Base-by-base conservation (phyloP, 495 filamentous ascomycete species). In the Corynascus novoguineensis region DNA sequence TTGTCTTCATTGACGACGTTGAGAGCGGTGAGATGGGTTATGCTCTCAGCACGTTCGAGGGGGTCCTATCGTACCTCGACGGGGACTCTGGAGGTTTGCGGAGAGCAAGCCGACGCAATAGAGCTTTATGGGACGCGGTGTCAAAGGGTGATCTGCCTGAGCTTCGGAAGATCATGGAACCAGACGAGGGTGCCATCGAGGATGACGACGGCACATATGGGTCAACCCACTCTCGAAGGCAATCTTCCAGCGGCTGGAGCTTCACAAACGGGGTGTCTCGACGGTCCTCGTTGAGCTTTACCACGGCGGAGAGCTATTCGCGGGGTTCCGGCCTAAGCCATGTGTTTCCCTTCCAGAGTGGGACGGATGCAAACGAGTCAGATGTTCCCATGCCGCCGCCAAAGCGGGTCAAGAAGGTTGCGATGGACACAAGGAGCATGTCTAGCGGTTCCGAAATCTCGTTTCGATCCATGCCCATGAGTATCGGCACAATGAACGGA, bases 11-110 rank as follows among this genome's bases (percentile, higher is more conserved):
- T 35, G 92, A 97, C 59, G 95, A 97, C 76, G 91, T 97, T 12
- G 95, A 99, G 53, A 92, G 84, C 65, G 95, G 95, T 31, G 95
- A 99, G 73, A 87, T 92, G 76, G 95, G 95, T 24, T 99, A 99
- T 73, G 90, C 95, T 6, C 74, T 99, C 31, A 97, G 92, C 66
- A 99, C 95, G 0, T 88, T 96, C 48, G 95, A 99, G 72, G 95
- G 90, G 0, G 95, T 99, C 5, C 73, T 99, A 12, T 88, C 90
- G 9, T 97, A 99, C 71, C 81, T 99, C 17, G 81, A 86, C 21
- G 84, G 83, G 25, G 91, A 96, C 60, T 90, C 91, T 0, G 86
- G 84, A 19, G 87, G 83, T 21, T 71, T 99, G 34, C 82, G 90
- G 54, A 85, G 83, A 64, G 88, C 92, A 11, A 99, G 95, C 69